Evolutionary conservation across 2,329 filamentous ascomycete genomes (phyloP).

Genomic region (Podosphaera aphanis): DNA sequence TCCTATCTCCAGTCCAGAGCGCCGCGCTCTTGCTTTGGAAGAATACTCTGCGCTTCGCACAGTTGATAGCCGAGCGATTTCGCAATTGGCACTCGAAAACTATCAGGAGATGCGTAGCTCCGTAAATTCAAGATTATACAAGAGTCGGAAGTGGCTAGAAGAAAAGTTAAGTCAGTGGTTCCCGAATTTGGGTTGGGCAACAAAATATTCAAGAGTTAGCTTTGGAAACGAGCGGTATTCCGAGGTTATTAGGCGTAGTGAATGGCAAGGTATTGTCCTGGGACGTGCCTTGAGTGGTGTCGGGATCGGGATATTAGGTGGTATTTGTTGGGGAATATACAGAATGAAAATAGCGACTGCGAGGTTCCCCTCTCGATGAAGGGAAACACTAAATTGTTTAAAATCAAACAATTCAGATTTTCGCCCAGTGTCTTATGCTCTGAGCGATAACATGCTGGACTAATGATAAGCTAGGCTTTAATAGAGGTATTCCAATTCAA

Average conservation of each 20-base stretch:
- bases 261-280: conserved; percentile 32
- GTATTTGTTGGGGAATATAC: background rate
- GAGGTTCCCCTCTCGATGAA: background rate
- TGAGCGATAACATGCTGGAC: too few species aligned
- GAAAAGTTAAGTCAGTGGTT: conserved; percentile 58
- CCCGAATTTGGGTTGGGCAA: conserved; percentile 65
- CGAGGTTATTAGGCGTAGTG: conserved; percentile 48
- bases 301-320: background rate
- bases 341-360: background rate
- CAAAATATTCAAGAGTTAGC: conserved; percentile 76
- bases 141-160: conserved; percentile 64
- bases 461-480: too few species aligned
- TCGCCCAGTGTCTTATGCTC: too few species aligned
- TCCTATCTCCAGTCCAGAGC: conserved; percentile 23
- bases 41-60: conserved; percentile 55
- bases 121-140: conserved; percentile 56
- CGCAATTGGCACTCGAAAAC: conserved; percentile 73
- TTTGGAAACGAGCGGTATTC: conserved; percentile 87
- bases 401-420: too few species aligned
- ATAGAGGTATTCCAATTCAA: too few species aligned
- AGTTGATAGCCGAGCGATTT: conserved; percentile 69
- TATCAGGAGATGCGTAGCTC: conserved; percentile 84
- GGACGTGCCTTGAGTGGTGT: conserved; percentile 5
- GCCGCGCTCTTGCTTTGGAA: conserved; percentile 46
- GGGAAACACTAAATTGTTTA: too few species aligned